Evolutionary conservation across 257 asterid species (phyloP), one percentile per base, ranked within the genome.

Genomic region (Echium plantagineum): DNA sequence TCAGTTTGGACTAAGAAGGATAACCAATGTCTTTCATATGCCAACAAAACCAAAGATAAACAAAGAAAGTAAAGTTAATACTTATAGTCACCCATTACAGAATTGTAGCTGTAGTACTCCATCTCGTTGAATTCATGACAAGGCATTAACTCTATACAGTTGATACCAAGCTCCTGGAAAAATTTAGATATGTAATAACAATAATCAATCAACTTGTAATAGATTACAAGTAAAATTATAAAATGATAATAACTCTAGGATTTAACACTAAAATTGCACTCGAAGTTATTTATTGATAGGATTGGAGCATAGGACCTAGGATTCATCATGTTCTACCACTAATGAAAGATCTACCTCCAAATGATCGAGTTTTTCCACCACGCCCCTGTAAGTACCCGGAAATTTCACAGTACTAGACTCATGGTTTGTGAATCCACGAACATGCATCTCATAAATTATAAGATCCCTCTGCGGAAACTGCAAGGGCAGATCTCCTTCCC

Each of bases 101-200:
- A 58, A 82, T 91, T 91, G 76, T 88, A 85, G 85, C 94, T 84
- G 69, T 85, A 89, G 71, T 88, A 81, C 85, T 91, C 98, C 81
- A 89, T 69, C 69, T 87, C 98, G 71, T 91, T 91, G 85, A 91
- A 91, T 73, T 91, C 98, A 57, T 91, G 97, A 71, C 98, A 91
- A 63, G 98, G 98, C 98, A 91, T 91, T 65, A 91, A 77, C 87
- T 91, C 98, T 75, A 91, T 84, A 80, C 98, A 91, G 81, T 88
- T 91, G 83, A 91, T 73, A 72, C 98, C 97, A 59, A 91, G 93
- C 78, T 84, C 88, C 98, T 91, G 94, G 79, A 79, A 59, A 58
- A 59, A 6, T 35, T 51, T 21, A 31, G 38, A 46, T 5, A 51
- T 65, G 12, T 53, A 21, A n/a, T 26, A 31, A 3, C 21, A 1